These are phyloP conservation scores for Ganoderma sp. DNA, from an alignment of 1,284 basidiomycete genomes.

Conservation along the genomic window DNA sequence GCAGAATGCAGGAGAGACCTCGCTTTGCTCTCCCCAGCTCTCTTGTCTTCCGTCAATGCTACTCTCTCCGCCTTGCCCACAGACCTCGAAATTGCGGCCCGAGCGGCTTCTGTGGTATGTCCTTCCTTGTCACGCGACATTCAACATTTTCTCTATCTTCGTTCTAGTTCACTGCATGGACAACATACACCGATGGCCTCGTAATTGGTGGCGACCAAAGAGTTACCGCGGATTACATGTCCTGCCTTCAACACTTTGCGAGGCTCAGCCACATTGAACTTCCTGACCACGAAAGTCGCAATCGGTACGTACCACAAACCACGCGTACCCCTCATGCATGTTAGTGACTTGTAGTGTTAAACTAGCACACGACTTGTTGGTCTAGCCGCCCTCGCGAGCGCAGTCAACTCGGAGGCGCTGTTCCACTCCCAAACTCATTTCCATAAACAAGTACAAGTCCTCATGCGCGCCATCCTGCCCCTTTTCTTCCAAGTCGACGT, in stretches of 20 bases:
- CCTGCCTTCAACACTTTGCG: slow-evolving; percentile 73
- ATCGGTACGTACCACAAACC: slow-evolving; percentile 52
- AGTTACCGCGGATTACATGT: slow-evolving; percentile 76
- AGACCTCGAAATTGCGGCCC: slow-evolving; percentile 86
- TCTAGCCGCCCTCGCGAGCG: slow-evolving; percentile 82
- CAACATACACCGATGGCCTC: slow-evolving; percentile 89
- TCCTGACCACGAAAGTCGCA: slow-evolving; percentile 67
- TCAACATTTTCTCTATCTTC: neutral
- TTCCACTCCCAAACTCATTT: slow-evolving; percentile 82
- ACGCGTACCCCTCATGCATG: neutral
- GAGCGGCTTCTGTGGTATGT: slow-evolving; percentile 82
- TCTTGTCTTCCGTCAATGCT: slow-evolving; percentile 76
- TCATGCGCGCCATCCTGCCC: slow-evolving; percentile 78
- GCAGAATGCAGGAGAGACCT: slow-evolving; percentile 91
- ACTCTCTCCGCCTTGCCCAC: slow-evolving; percentile 67
- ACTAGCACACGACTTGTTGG: slow-evolving; percentile 84
- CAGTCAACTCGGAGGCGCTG: slow-evolving; percentile 84
- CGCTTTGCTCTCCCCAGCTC: slow-evolving; percentile 77
- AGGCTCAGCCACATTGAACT: slow-evolving; percentile 58
- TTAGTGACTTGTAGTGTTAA: neutral
- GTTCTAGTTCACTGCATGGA: slow-evolving; percentile 85
- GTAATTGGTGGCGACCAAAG: slow-evolving; percentile 78
- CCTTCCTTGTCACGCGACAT: slow-evolving; percentile 8
- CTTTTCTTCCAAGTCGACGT: slow-evolving; percentile 74
- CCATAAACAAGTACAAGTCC: slow-evolving; percentile 69